These are phyloP conservation scores for Globisporangium iwayamae DNA, from an alignment of 352 stramenopile genomes.

Conservation along the genomic window DNA sequence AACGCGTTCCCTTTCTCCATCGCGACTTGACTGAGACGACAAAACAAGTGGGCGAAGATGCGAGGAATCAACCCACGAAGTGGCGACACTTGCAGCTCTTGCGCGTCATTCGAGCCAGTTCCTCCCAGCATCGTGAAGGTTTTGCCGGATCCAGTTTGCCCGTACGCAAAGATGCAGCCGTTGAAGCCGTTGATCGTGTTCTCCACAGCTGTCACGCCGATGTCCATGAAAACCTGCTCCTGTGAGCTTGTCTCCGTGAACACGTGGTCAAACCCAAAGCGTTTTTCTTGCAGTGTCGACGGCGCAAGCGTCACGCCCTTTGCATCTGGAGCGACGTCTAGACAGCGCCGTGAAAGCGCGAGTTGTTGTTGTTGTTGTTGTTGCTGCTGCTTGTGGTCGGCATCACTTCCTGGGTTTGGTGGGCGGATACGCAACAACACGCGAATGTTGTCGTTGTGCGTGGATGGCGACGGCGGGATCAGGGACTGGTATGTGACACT, in stretches of 20 bases:
- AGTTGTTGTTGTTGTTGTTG: slow-evolving; percentile 3
- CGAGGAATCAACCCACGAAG: slow-evolving; percentile 76
- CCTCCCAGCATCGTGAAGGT: slow-evolving; percentile 87
- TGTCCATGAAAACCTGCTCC: slow-evolving; percentile 78
- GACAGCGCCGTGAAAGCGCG: slow-evolving; percentile 28
- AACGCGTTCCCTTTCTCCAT: slow-evolving; percentile 41
- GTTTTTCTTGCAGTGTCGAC: slow-evolving; percentile 63
- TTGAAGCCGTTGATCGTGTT: slow-evolving; percentile 86
- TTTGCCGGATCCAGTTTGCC: slow-evolving; percentile 86
- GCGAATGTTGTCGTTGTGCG: slow-evolving; percentile 59
- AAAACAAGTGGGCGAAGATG: slow-evolving; percentile 84
- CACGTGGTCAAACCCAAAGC: slow-evolving; percentile 83
- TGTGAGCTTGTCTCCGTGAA: slow-evolving; percentile 69
- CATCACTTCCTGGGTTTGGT: slow-evolving; percentile 18
- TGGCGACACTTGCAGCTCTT: slow-evolving; percentile 46
- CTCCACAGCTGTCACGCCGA: slow-evolving; percentile 70
- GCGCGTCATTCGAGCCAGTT: slow-evolving; percentile 23
- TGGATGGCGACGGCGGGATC: slow-evolving; percentile 9
- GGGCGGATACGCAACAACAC: slow-evolving; percentile 67
- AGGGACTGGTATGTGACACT: slow-evolving; percentile 19
- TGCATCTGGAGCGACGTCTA: slow-evolving; percentile 56
- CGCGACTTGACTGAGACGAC: slow-evolving; percentile 40
- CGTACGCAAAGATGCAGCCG: slow-evolving; percentile 88
- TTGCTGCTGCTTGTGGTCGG: slow-evolving; percentile 21
- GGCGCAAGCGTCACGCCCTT: slow-evolving; percentile 61